Percentiles rank a stretch among this genome's conserved stretches.
These are phyloP conservation scores for Xylariaceae sp. DNA, from an alignment of 2,329 filamentous ascomycete genomes.

Conservation along the genomic window DNA sequence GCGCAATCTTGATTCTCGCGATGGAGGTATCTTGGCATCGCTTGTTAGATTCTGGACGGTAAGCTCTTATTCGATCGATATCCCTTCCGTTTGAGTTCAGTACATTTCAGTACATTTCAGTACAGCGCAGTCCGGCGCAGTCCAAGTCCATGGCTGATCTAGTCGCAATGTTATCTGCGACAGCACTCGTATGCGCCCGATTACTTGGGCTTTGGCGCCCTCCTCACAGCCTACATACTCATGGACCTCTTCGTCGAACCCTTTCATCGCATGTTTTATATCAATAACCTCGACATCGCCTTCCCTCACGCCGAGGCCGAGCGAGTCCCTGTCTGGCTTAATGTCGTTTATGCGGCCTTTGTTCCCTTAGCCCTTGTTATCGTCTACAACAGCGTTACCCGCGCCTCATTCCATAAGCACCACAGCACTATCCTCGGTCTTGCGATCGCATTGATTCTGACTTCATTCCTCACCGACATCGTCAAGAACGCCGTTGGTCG, in stretches of 20 bases:
- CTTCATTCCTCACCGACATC: constrained; percentile 84
- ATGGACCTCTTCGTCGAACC: constrained; percentile 76
- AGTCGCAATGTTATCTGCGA: constrained; percentile 27
- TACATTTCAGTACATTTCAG: not conserved
- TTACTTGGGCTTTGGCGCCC: constrained; percentile 77
- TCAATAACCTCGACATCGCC: constrained; percentile 83
- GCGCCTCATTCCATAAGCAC: constrained; percentile 75
- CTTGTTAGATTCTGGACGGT: constrained; percentile 58
- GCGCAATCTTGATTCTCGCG: constrained; percentile 30
- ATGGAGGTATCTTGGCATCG: constrained; percentile 40
- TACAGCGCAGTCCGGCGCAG: too few species aligned
- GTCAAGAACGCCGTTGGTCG: constrained; percentile 88
- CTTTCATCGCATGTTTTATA: constrained; percentile 93
- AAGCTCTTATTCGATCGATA: constrained; percentile 25
- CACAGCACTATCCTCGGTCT: constrained; percentile 87
- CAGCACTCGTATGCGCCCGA: constrained; percentile 87
- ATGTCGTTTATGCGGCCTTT: constrained; percentile 79
- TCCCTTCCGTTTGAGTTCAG: not conserved
- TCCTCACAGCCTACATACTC: constrained; percentile 73
- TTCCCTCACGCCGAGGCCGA: constrained; percentile 87
- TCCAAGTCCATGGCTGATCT: constrained; percentile 14
- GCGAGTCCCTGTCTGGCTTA: constrained; percentile 80
- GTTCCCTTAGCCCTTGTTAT: constrained; percentile 73
- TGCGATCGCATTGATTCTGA: constrained; percentile 76
- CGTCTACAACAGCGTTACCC: constrained; percentile 66